A percentile compares a stretch with the other conserved stretches of the same genome.
These are phyloP conservation scores for Phytophthora pisi DNA, from an alignment of 352 stramenopile genomes.

Conservation along the genomic window DNA sequence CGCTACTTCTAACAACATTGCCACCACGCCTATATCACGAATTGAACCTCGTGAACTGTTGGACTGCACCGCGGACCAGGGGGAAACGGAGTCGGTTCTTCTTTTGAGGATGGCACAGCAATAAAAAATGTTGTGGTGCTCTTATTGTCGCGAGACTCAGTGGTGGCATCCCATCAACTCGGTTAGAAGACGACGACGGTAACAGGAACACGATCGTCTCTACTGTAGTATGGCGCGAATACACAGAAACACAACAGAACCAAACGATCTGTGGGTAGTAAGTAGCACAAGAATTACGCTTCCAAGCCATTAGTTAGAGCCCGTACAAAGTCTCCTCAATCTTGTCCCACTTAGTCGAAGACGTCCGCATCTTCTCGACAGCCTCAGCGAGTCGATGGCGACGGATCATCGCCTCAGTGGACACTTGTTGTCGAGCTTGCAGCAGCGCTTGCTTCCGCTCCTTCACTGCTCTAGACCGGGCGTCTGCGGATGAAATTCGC, in stretches of 20 bases:
- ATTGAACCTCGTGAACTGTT: too few relatives aligned
- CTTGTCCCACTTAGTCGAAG: conserved; percentile 76
- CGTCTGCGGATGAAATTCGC: conserved; percentile 65
- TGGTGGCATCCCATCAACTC: too few relatives aligned
- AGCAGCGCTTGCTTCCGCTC: conserved; percentile 63
- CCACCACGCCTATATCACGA: too few relatives aligned
- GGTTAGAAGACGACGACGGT: too few relatives aligned
- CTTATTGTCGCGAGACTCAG: too few relatives aligned
- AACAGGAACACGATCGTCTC: too few relatives aligned
- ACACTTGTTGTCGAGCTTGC: conserved; percentile 64
- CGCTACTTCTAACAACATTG: too few relatives aligned
- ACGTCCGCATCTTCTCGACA: conserved; percentile 66
- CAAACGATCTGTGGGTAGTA: background rate
- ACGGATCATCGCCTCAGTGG: conserved; percentile 65
- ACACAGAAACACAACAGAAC: conserved; percentile 12
- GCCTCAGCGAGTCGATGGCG: conserved; percentile 72
- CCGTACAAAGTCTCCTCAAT: conserved; percentile 80
- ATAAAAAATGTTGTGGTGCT: too few relatives aligned
- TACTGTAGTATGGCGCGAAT: background rate
- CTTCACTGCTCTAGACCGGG: conserved; percentile 63
- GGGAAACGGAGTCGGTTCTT: too few relatives aligned
- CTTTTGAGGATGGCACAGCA: too few relatives aligned
- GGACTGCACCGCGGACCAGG: too few relatives aligned
- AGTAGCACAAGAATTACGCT: background rate
- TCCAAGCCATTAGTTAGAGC: conserved; percentile 24